These are phyloP conservation scores for Immersiella caudata DNA, from an alignment of 495 filamentous ascomycete genomes.

Conservation along the genomic window DNA sequence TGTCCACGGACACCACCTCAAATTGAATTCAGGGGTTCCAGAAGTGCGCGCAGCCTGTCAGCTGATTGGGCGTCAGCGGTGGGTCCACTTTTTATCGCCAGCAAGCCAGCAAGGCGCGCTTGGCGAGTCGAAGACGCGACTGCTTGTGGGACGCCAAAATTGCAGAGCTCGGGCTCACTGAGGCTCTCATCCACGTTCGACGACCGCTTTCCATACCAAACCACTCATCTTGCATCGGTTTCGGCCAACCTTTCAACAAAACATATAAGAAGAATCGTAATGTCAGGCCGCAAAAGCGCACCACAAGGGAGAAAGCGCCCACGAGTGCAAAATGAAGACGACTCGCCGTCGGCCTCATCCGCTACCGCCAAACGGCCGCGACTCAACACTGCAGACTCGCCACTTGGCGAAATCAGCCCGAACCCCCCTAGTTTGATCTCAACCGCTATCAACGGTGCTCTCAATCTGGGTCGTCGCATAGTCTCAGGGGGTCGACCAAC, in stretches of 20 bases:
- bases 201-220: neutral
- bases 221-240: neutral
- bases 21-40: neutral
- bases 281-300: slow-evolving; percentile 20
- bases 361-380: slow-evolving; percentile 40
- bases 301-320: slow-evolving; percentile 24
- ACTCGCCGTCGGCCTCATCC: slow-evolving; percentile 25
- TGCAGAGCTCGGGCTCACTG: neutral
- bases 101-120: slow-evolving; percentile 2
- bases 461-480: slow-evolving; percentile 15
- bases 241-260: neutral
- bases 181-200: neutral
- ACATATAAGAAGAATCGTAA: neutral
- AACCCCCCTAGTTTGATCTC: neutral
- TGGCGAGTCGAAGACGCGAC: slow-evolving; percentile 24
- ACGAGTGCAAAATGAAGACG: slow-evolving; percentile 24
- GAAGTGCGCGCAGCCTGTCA: neutral
- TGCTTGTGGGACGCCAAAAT: slow-evolving; percentile 6
- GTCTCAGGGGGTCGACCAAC: neutral
- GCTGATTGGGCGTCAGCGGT: neutral
- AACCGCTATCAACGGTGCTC: slow-evolving; percentile 28
- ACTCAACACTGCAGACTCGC: slow-evolving; percentile 23
- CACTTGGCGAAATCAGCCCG: slow-evolving; percentile 11
- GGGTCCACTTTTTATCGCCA: neutral
- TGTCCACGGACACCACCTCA: neutral